Evolutionary conservation across 1,139 yeast species (phyloP).

Genomic region (Saccharomycopsis phalli): DNA sequence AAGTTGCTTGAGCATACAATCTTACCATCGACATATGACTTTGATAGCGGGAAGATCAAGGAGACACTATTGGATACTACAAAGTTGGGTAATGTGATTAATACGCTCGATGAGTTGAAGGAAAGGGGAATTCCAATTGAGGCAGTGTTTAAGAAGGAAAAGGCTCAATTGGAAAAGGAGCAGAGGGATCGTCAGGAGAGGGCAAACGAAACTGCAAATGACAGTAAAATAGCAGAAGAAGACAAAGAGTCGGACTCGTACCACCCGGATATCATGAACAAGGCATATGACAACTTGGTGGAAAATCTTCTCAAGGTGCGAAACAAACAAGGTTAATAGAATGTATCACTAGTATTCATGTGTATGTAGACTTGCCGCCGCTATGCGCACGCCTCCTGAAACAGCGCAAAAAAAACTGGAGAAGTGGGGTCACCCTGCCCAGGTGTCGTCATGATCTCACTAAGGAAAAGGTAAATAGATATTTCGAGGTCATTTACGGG

Average conservation of each 20-base stretch:
- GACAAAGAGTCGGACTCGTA: conserved; percentile 12
- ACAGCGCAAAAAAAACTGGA: conserved; percentile 2
- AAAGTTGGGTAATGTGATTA: conserved; percentile 46
- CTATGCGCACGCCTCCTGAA: neutral
- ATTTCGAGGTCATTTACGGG: neutral
- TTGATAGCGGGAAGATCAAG: conserved; percentile 48
- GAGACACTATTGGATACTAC: conserved; percentile 39
- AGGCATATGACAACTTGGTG: conserved; percentile 45
- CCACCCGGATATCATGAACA: conserved; percentile 31
- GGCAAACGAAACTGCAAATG: conserved; percentile 5
- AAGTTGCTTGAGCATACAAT: conserved; percentile 9
- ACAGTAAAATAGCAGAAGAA: conserved; percentile 20
- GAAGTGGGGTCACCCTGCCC: conserved; percentile 1
- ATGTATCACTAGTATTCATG: neutral
- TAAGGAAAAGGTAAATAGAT: neutral
- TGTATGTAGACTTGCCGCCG: neutral
- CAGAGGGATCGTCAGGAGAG: conserved; percentile 12
- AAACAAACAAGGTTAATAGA: conserved; percentile 20
- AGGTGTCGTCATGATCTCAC: conserved; percentile 1
- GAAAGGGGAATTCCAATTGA: conserved; percentile 43
- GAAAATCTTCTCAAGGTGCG: conserved; percentile 34
- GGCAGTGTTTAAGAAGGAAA: conserved; percentile 37
- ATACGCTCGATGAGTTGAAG: conserved; percentile 41
- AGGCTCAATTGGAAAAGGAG: conserved; percentile 12
- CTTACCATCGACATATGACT: conserved; percentile 21